These are phyloP conservation scores for Podila minutissima DNA, from an alignment of 192 early-diverging fungal genomes.

Conservation along the genomic window DNA sequence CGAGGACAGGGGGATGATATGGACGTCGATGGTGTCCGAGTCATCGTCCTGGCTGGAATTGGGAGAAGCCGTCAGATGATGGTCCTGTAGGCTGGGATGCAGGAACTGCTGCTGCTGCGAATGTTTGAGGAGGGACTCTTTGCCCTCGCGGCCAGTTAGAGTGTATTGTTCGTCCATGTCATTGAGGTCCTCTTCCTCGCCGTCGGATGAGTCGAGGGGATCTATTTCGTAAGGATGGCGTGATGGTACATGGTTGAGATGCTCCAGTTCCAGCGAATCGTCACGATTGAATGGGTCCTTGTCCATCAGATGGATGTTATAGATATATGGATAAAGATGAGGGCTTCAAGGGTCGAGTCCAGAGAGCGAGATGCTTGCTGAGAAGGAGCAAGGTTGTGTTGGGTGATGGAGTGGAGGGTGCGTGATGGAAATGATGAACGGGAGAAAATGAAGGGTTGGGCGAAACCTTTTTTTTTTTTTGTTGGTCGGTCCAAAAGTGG, in stretches of 20 bases:
- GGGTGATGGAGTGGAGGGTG: too few relatives aligned
- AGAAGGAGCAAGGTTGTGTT: too few relatives aligned
- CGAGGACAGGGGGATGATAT: slow-evolving; percentile 46
- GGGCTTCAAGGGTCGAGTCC: background rate
- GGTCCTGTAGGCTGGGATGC: background rate
- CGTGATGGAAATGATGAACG: too few relatives aligned
- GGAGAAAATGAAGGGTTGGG: too few relatives aligned
- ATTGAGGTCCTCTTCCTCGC: slow-evolving; percentile 36
- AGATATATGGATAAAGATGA: background rate
- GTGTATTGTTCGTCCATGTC: slow-evolving; percentile 26
- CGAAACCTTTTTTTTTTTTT: too few relatives aligned
- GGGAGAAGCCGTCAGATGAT: background rate
- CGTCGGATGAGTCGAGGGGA: slow-evolving; percentile 51
- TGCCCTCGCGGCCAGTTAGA: slow-evolving; percentile 20
- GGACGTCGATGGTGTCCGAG: slow-evolving; percentile 41
- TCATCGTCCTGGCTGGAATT: slow-evolving; percentile 16
- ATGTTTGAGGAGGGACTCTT: slow-evolving; percentile 38
- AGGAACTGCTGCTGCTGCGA: slow-evolving; percentile 6
- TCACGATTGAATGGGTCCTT: slow-evolving; percentile 35
- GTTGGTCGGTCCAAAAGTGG: too few relatives aligned
- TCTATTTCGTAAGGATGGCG: slow-evolving; percentile 45
- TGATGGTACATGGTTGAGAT: slow-evolving; percentile 14
- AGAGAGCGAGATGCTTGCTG: too few relatives aligned
- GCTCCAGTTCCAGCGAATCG: slow-evolving; percentile 40
- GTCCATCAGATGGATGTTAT: background rate